phyloP scores from a whole-genome alignment of 768 basidiomycete species.

The Rhodosporidiobolus sp. region DNA sequence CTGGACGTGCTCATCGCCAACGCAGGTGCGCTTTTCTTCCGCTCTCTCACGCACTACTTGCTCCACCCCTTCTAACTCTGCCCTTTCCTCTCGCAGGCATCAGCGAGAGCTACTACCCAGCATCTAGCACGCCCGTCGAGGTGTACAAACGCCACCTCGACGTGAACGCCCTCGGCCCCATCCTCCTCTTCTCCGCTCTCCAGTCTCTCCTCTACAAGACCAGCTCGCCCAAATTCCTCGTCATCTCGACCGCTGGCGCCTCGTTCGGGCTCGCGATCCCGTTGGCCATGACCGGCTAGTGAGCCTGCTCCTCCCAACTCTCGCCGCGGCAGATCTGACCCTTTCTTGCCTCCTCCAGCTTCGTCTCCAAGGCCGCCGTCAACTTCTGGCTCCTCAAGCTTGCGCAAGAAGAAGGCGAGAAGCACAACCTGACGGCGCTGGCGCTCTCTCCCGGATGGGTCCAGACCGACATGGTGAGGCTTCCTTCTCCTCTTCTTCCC shows the following conservation, averaged over 20 bases:
- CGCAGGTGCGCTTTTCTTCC: conserved; percentile 27
- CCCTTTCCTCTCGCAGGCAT: background rate
- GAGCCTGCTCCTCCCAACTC: no score
- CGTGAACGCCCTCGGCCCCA: background rate
- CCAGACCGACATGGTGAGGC: background rate
- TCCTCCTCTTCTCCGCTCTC: background rate
- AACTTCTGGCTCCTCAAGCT: background rate
- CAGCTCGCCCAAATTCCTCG: background rate
- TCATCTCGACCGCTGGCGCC: background rate
- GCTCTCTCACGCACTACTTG: no score
- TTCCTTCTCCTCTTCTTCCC: no score
- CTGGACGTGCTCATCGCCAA: conserved; percentile 42
- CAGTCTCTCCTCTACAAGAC: background rate
- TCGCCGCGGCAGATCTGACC: no score
- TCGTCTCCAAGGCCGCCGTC: background rate
- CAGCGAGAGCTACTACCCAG: background rate
- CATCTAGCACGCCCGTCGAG: no score
- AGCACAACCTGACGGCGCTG: background rate
- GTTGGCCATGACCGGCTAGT: background rate
- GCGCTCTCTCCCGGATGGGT: background rate
- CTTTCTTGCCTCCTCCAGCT: background rate
- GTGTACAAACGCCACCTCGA: background rate
- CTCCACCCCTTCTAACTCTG: no score
- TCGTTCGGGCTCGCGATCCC: background rate
- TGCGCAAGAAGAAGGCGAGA: background rate